Evolutionary conservation across 768 basidiomycete genomes (phyloP).

Genomic region (Termitomyces sp.): DNA sequence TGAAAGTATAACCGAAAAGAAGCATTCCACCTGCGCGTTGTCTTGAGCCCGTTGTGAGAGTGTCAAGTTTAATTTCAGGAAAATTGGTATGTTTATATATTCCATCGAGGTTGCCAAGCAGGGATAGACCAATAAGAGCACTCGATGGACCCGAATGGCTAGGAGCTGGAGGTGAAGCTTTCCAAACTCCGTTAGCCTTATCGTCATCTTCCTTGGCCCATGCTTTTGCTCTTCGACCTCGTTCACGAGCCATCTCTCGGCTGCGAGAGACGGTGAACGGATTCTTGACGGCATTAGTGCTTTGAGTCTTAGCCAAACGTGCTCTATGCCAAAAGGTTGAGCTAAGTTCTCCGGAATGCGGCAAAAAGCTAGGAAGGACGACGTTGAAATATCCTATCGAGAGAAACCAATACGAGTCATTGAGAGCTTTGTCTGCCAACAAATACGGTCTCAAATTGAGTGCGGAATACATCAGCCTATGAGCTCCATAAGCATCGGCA

Average conservation of each 20-base stretch:
- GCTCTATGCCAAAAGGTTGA: conserved; percentile 75
- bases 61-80: conserved; percentile 58
- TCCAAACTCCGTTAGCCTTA: conserved; percentile 41
- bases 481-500: neutral
- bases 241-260: conserved; percentile 60
- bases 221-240: conserved; percentile 53
- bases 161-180: conserved; percentile 21
- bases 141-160: conserved; percentile 35
- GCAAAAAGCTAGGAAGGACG: conserved; percentile 70
- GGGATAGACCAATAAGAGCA: conserved; percentile 73
- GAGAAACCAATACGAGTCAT: conserved; percentile 77
- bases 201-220: conserved; percentile 81
- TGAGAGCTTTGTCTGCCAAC: conserved; percentile 34
- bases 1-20: conserved; percentile 78
- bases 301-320: conserved; percentile 64
- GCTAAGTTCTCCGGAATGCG: conserved; percentile 35
- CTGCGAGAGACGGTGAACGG: conserved; percentile 60
- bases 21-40: conserved; percentile 77
- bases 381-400: conserved; percentile 84
- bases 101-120: conserved; percentile 82
- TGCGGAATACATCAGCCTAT: conserved; percentile 82
- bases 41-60: conserved; percentile 80
- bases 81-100: conserved; percentile 70
- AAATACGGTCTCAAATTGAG: conserved; percentile 71
- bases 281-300: conserved; percentile 58